Conservation (phyloP, 345 rosid species). For the Citrus medica region DNA sequence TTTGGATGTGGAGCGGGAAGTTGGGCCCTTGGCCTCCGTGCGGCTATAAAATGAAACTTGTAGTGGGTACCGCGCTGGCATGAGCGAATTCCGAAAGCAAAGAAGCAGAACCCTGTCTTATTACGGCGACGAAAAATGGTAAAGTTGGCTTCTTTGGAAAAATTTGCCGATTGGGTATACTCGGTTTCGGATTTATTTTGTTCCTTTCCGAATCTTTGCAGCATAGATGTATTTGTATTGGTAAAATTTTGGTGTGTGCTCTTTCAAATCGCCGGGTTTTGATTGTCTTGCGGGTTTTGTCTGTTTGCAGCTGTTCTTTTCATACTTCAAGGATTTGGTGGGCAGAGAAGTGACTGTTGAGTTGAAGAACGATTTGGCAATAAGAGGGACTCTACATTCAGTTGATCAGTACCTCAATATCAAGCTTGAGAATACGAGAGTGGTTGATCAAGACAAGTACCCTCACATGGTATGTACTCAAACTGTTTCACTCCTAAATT, state of each 20-base stretch:
- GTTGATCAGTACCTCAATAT: conserved; percentile 99
- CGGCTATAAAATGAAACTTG: not conserved
- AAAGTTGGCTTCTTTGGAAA: not conserved
- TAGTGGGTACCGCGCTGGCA: not conserved
- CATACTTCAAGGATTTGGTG: conserved; percentile 98
- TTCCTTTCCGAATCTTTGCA: not conserved
- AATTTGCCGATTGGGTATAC: not conserved
- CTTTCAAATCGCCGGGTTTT: no score
- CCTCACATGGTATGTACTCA: conserved; percentile 97
- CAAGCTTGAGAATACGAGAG: conserved; percentile 99
- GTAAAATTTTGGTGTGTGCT: not conserved
- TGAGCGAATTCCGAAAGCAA: not conserved
- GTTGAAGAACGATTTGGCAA: conserved; percentile 96
- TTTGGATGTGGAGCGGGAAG: not conserved
- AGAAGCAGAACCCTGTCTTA: not conserved
- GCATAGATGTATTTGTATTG: not conserved
- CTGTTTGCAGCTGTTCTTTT: conserved; percentile 84
- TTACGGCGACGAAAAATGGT: not conserved
- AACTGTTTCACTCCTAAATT: not conserved
- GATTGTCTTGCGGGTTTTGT: not conserved
- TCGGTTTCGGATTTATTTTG: not conserved
- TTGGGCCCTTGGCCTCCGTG: not conserved
- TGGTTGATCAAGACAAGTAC: conserved; percentile 97
- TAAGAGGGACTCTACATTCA: conserved; percentile 97
- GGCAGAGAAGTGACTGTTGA: conserved; percentile 99